Percentiles rank a stretch among this genome's conserved stretches.
Evolutionary conservation across 345 rosid genomes (phyloP).

Genomic region (Trapa incisa): DNA sequence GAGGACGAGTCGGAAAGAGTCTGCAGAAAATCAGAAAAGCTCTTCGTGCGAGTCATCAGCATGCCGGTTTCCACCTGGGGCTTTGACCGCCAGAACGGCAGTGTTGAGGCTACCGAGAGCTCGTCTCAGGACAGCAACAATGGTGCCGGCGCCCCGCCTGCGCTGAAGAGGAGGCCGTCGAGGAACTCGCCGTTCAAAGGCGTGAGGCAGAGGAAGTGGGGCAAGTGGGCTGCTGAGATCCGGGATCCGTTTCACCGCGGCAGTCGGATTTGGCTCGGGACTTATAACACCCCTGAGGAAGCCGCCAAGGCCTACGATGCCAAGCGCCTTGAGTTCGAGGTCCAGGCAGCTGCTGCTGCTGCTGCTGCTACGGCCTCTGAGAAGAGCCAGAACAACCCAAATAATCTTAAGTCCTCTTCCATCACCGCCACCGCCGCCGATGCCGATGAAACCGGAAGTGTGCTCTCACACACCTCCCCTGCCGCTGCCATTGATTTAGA

Average conservation of each 20-base stretch:
- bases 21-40: conserved; percentile 13
- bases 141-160: neutral
- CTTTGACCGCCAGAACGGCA: neutral
- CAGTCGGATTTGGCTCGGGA: conserved; percentile 65
- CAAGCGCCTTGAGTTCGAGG: conserved; percentile 51
- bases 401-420: neutral
- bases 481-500: conserved; percentile 40
- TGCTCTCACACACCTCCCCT: conserved; percentile 44
- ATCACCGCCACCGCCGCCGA: conserved; percentile 1
- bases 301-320: conserved; percentile 64
- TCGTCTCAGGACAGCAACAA: conserved; percentile 61
- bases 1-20: conserved; percentile 50
- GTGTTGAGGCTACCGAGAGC: conserved; percentile 24
- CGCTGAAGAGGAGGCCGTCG: conserved; percentile 7
- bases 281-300: conserved; percentile 53
- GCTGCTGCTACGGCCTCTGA: conserved; percentile 12
- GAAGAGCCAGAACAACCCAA: conserved; percentile 10
- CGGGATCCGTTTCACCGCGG: conserved; percentile 40
- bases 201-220: conserved; percentile 77
- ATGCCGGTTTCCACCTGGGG: conserved; percentile 20
- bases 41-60: conserved; percentile 46
- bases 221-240: conserved; percentile 91
- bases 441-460: conserved; percentile 37
- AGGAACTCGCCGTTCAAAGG: conserved; percentile 24
- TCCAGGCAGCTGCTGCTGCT: conserved; percentile 7